Percentiles rank a stretch among this genome's conserved stretches.
Conservation (phyloP, 768 basidiomycete genomes). For the Hygrophoropsis aurantiaca region DNA sequence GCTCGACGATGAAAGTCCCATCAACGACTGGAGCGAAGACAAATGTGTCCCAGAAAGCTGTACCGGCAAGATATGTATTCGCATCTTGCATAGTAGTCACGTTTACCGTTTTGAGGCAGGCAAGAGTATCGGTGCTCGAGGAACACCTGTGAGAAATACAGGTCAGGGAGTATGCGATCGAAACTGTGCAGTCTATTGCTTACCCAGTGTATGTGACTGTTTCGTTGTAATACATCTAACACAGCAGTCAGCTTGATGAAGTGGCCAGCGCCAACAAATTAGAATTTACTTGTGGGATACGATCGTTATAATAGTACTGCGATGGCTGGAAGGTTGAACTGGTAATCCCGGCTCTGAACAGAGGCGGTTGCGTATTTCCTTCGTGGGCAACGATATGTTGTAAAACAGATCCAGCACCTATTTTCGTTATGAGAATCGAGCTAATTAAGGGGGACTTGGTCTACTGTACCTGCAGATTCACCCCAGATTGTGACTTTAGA, state of each 20-base stretch:
- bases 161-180: neutral
- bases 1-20: conserved; percentile 32
- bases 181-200: no score
- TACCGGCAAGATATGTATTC: conserved; percentile 24
- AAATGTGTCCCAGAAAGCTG: conserved; percentile 31
- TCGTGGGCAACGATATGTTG: conserved; percentile 33
- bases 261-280: no score
- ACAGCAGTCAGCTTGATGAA: conserved; percentile 15
- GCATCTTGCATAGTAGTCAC: conserved; percentile 18
- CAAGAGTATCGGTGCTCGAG: conserved; percentile 16
- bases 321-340: conserved; percentile 31
- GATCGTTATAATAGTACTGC: conserved; percentile 34
- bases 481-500: conserved; percentile 36
- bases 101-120: conserved; percentile 24
- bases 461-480: conserved; percentile 25
- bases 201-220: no score
- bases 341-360: conserved; percentile 32
- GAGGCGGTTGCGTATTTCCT: conserved; percentile 30
- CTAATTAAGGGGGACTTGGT: neutral
- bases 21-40: conserved; percentile 36
- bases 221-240: conserved; percentile 1
- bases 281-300: conserved; percentile 23
- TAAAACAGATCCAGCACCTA: conserved; percentile 35
- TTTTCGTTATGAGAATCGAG: neutral
- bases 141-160: conserved; percentile 17